A percentile compares a stretch with the other conserved stretches of the same genome.
phyloP scores from a whole-genome alignment of 2,329 filamentous ascomycete species.

The Sarocladium strictum region DNA sequence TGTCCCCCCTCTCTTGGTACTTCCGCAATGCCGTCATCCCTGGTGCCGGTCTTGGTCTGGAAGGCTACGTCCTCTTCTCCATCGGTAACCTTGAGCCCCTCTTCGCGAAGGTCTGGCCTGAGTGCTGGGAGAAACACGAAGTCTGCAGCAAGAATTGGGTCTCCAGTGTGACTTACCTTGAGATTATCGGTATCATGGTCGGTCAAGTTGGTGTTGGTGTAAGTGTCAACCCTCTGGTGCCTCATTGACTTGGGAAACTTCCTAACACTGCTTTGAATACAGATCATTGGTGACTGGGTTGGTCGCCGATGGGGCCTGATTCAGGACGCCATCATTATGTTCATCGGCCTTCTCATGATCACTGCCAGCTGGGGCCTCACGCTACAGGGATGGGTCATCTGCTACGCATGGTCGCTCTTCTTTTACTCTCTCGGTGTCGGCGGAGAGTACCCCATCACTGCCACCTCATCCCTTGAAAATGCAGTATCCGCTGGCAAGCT shows the following conservation, averaged over 20 bases:
- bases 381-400: conserved; percentile 92
- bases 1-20: conserved; percentile 81
- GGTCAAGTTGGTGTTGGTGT: conserved; percentile 86
- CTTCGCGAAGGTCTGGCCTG: conserved; percentile 67
- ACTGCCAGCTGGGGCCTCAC: conserved; percentile 84
- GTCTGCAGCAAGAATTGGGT: conserved; percentile 78
- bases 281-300: conserved; percentile 63
- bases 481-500: conserved; percentile 79
- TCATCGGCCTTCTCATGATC: conserved; percentile 84
- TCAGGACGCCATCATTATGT: conserved; percentile 91
- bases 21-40: conserved; percentile 87
- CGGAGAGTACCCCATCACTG: conserved; percentile 95
- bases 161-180: conserved; percentile 79
- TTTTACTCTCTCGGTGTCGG: conserved; percentile 64
- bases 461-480: conserved; percentile 90
- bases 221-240: conserved; percentile 21
- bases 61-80: conserved; percentile 95
- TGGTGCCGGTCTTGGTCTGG: conserved; percentile 83
- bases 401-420: conserved; percentile 92
- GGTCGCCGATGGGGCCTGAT: conserved; percentile 94
- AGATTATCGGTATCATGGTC: conserved; percentile 91
- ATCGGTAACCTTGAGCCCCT: conserved; percentile 88
- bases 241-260: background rate
- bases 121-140: conserved; percentile 65
- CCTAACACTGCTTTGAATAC: conserved; percentile 13